phyloP scores from a whole-genome alignment of 2,329 filamentous ascomycete genomes.

The Apiospora phragmitis region DNA sequence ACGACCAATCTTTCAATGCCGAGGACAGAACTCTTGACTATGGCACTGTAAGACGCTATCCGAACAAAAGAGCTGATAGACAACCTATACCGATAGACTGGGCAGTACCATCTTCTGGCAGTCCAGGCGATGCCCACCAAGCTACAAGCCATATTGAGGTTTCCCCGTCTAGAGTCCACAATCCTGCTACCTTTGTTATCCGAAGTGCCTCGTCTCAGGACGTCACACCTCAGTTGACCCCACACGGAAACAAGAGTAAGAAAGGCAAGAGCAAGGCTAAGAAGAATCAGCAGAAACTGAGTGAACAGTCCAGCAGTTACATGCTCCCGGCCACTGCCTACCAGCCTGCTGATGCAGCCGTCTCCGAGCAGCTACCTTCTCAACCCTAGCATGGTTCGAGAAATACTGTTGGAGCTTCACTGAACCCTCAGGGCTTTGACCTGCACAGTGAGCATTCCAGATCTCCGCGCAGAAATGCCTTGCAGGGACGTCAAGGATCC shows the following conservation, averaged over 20 bases:
- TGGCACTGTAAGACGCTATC: slow-evolving; percentile 20
- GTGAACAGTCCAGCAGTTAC: not conserved
- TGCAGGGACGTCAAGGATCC: not conserved
- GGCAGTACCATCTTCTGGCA: not conserved
- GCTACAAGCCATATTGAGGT: not conserved
- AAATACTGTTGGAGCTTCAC: not conserved
- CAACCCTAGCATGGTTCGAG: slow-evolving; percentile 10
- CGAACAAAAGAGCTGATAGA: slow-evolving; percentile 13
- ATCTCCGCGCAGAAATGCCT: not conserved
- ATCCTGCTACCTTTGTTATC: not conserved
- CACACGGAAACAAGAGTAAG: not conserved
- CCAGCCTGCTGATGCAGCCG: not conserved
- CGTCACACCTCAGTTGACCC: not conserved
- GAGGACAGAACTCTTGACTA: not conserved
- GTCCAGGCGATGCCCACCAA: not conserved
- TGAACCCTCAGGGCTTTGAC: slow-evolving; percentile 11
- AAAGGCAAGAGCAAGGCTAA: slow-evolving; percentile 13
- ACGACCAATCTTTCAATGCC: not conserved
- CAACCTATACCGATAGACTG: slow-evolving; percentile 15
- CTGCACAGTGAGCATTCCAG: not conserved
- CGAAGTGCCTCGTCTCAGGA: not conserved
- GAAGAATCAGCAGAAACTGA: slow-evolving; percentile 14
- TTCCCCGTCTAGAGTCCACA: not conserved
- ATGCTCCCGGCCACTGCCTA: not conserved
- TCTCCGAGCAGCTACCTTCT: not conserved